Percentiles rank a stretch among this genome's conserved stretches.
phyloP scores from a whole-genome alignment of 169 alveolate genomes.

The Eimeria tenella region DNA sequence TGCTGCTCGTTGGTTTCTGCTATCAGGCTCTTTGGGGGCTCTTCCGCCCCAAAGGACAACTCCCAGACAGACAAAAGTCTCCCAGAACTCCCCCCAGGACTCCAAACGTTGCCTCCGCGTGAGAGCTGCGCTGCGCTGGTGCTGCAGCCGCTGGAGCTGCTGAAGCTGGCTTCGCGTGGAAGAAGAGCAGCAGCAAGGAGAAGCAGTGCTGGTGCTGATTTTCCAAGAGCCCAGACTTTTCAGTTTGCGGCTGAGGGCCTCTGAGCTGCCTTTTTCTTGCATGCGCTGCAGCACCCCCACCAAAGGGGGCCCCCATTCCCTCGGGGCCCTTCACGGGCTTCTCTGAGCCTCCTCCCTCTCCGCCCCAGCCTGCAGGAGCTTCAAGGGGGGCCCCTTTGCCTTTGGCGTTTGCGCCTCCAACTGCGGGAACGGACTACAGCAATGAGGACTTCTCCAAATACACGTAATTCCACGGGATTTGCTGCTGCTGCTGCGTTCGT shows the following conservation, averaged over 20 bases:
- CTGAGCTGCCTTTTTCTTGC: neutral
- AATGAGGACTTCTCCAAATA: slow-evolving; percentile 58
- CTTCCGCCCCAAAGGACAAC: slow-evolving; percentile 27
- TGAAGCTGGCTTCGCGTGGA: neutral
- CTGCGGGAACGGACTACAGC: slow-evolving; percentile 10
- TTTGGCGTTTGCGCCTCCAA: slow-evolving; percentile 1
- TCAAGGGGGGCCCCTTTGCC: neutral
- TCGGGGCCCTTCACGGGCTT: slow-evolving; percentile 47
- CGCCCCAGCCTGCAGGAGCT: neutral
- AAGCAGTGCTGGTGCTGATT: neutral
- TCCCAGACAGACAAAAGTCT: neutral
- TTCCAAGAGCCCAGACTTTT: neutral
- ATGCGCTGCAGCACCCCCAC: slow-evolving; percentile 52
- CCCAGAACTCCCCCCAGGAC: slow-evolving; percentile 49
- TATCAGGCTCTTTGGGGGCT: slow-evolving; percentile 40
- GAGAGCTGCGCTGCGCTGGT: neutral
- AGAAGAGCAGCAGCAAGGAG: neutral
- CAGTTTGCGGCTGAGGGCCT: neutral
- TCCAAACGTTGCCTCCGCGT: slow-evolving; percentile 33
- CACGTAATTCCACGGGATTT: neutral
- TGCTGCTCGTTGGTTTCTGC: neutral
- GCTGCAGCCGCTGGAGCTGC: slow-evolving; percentile 5
- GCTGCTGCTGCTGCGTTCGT: slow-evolving; percentile 37
- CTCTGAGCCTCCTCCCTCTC: slow-evolving; percentile 30
- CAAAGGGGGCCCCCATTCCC: slow-evolving; percentile 7